Conservation (phyloP, 768 basidiomycete genomes). For the Leucosporidium scottii region DNA sequence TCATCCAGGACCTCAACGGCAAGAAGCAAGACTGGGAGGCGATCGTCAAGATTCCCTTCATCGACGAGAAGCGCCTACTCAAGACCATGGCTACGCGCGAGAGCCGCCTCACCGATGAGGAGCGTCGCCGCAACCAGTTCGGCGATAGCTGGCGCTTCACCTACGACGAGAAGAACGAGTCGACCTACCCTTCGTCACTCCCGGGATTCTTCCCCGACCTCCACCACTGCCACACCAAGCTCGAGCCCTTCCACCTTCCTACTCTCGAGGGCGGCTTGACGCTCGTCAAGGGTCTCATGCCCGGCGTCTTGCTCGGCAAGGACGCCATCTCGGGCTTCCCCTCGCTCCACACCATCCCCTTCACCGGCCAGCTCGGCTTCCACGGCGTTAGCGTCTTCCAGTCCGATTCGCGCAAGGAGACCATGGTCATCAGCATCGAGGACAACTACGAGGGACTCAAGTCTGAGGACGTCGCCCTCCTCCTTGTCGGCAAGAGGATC, state of each 20-base stretch:
- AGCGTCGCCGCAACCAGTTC: slow-evolving; percentile 64
- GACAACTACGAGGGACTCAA: slow-evolving; percentile 60
- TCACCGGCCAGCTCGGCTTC: slow-evolving; percentile 64
- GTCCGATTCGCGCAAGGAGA: slow-evolving; percentile 80
- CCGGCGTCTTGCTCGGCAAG: slow-evolving; percentile 78
- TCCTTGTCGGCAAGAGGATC: slow-evolving; percentile 66
- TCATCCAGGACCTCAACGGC: slow-evolving; percentile 89
- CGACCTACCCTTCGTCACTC: slow-evolving; percentile 74
- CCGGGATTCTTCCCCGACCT: slow-evolving; percentile 92
- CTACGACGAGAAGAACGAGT: slow-evolving; percentile 57
- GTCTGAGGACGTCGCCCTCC: slow-evolving; percentile 63
- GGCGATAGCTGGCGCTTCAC: slow-evolving; percentile 75
- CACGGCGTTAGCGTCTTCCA: slow-evolving; percentile 94
- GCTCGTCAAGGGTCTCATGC: slow-evolving; percentile 74
- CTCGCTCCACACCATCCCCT: slow-evolving; percentile 79
- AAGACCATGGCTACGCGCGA: slow-evolving; percentile 60
- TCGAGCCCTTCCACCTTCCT: slow-evolving; percentile 80
- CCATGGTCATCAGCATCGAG: slow-evolving; percentile 79
- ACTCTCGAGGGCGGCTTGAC: slow-evolving; percentile 67
- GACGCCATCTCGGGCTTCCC: slow-evolving; percentile 92
- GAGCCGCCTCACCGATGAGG: slow-evolving; percentile 56
- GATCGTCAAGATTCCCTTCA: slow-evolving; percentile 97
- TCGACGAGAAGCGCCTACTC: slow-evolving; percentile 69
- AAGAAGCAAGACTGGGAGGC: slow-evolving; percentile 99
- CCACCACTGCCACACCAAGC: slow-evolving; percentile 66